phyloP scores from a whole-genome alignment of 805 yeast genomes.

The Metschnikowia continentalis region DNA sequence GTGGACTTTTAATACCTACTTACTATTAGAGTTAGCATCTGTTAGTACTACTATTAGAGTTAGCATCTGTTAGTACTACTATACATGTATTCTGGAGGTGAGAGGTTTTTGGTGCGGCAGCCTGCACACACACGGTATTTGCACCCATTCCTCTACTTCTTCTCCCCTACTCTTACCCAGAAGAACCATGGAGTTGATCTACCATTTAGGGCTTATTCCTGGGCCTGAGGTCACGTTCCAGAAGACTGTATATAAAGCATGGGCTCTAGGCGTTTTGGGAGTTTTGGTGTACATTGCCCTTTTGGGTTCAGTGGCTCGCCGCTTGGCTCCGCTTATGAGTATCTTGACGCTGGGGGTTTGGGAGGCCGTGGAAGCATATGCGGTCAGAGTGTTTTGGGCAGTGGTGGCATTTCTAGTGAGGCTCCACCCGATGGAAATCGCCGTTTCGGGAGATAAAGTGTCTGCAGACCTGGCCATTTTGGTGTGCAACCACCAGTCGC shows the following conservation, averaged over 20 bases:
- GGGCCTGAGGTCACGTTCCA: conserved; percentile 14
- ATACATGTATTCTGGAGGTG: too few relatives aligned
- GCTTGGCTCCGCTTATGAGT: conserved; percentile 10
- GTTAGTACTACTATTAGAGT: too few relatives aligned
- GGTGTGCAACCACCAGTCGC: conserved; percentile 62
- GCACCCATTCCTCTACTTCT: too few relatives aligned
- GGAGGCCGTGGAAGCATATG: conserved; percentile 2
- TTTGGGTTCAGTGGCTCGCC: conserved; percentile 22
- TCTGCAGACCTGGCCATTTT: conserved; percentile 34
- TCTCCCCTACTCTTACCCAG: neutral
- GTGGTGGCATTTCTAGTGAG: conserved; percentile 8
- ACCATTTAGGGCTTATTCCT: conserved; percentile 29
- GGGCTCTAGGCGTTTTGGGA: conserved; percentile 18
- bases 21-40: too few relatives aligned
- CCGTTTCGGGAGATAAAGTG: conserved; percentile 41
- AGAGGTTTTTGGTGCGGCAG: too few relatives aligned
- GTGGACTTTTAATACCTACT: too few relatives aligned
- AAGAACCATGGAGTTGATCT: conserved; percentile 24
- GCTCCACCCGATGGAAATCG: conserved; percentile 27
- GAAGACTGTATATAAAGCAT: conserved; percentile 6
- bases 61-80: too few relatives aligned
- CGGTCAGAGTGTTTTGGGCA: conserved; percentile 15
- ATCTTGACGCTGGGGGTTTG: conserved; percentile 8
- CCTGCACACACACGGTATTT: too few relatives aligned
- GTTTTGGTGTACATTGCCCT: conserved; percentile 16